Percentiles rank a stretch among this genome's conserved stretches.
Evolutionary conservation across 1,284 basidiomycete genomes (phyloP).

Genomic region (Cutaneotrichosporon sp.): DNA sequence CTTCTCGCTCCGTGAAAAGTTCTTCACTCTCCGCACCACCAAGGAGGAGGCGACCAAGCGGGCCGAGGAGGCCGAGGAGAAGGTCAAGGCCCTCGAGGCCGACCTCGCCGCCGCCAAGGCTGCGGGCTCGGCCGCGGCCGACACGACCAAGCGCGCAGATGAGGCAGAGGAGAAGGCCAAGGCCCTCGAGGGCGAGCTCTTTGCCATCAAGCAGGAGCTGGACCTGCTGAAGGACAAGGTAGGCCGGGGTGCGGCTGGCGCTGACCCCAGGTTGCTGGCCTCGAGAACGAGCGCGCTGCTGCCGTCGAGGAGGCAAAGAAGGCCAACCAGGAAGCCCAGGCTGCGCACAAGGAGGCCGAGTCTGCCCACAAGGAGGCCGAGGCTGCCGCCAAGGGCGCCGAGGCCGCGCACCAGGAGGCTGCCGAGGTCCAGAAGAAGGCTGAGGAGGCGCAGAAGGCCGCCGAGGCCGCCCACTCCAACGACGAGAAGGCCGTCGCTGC

Average conservation of each 20-base stretch:
- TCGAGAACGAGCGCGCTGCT: constrained; percentile 1
- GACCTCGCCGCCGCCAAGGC: constrained; percentile 1
- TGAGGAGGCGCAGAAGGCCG: neutral
- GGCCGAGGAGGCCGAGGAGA: neutral
- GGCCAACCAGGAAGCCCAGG: neutral
- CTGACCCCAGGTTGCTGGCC: neutral
- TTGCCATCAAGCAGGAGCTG: constrained; percentile 1
- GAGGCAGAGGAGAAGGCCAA: neutral
- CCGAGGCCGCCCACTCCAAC: neutral
- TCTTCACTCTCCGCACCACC: constrained; percentile 4
- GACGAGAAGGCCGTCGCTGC: neutral
- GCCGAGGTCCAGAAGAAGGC: neutral
- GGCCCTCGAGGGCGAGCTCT: constrained; percentile 3
- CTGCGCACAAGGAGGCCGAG: neutral
- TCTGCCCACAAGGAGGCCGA: neutral
- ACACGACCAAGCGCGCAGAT: neutral
- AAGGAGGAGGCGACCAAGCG: constrained; percentile 4
- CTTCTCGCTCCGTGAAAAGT: constrained; percentile 4
- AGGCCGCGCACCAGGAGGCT: neutral
- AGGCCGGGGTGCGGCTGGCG: too few species aligned
- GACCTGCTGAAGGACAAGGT: constrained; percentile 6
- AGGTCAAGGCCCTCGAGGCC: neutral
- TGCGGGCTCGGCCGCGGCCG: neutral
- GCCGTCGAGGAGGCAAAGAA: neutral
- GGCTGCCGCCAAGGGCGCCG: neutral